Evolutionary conservation across 202 grass and related monocot species (phyloP).

Genomic region (Eragrostis tef): DNA sequence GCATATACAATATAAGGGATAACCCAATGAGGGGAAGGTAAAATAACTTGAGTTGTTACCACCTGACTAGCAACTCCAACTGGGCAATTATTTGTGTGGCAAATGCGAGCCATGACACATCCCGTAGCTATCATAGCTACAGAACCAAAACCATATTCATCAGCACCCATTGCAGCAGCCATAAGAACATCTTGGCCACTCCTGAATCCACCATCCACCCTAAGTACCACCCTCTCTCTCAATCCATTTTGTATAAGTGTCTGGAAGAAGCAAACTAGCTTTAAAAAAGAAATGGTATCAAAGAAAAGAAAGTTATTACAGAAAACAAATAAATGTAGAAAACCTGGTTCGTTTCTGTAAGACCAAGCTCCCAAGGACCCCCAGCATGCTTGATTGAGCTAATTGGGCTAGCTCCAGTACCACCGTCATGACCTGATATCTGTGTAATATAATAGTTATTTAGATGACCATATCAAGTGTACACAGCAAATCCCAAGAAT

Average conservation of each 20-base stretch:
- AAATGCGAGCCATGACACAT: constrained; percentile 99
- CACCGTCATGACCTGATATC: constrained; percentile 99
- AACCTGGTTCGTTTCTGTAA: constrained; percentile 99
- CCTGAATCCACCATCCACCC: constrained; percentile 99
- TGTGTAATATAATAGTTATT: constrained; percentile 56
- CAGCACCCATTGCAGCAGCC: constrained; percentile 96
- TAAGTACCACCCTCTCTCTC: constrained; percentile 91
- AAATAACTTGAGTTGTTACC: constrained; percentile 46
- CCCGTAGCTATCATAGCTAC: constrained; percentile 99
- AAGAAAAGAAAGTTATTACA: constrained; percentile 33
- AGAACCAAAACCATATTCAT: constrained; percentile 99
- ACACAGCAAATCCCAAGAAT: constrained; percentile 13
- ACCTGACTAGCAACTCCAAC: constrained; percentile 99
- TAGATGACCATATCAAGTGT: constrained; percentile 26
- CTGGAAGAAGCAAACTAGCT: constrained; percentile 56
- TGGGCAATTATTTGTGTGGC: constrained; percentile 99
- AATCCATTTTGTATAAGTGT: constrained; percentile 92
- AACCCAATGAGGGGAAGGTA: constrained; percentile 41
- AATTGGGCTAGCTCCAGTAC: constrained; percentile 97
- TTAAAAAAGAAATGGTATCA: constrained; percentile 45
- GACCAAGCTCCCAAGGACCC: constrained; percentile 99
- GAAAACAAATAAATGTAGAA: constrained; percentile 34
- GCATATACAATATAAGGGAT: constrained; percentile 45
- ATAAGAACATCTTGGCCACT: constrained; percentile 90
- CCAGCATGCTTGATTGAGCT: constrained; percentile 99